Base-by-base conservation (phyloP, 306 rosid species). In the Trifolium pratense region DNA sequence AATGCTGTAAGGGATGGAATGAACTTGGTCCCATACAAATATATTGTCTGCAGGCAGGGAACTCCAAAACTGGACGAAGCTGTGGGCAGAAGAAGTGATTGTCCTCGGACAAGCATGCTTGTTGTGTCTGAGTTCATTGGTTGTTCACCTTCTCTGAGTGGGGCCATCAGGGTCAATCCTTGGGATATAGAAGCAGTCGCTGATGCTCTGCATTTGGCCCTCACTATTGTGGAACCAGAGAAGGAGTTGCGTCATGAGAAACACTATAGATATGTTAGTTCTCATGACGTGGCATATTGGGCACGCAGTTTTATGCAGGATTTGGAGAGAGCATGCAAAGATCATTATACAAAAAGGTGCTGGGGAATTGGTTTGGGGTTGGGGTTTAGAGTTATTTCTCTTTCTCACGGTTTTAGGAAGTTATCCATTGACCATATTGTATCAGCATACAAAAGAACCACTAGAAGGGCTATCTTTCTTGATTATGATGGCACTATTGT, bases 401-500 rank as follows among this genome's bases (percentile, higher is more conserved):
- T 91, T 37, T 84, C 87, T 75, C 93, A 80, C 6, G 82, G 81
- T 72, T 90, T 91, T 42, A 82, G 87, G 87, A 93, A 86, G 90
- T 70, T 93, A 84, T 75, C 85, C 18, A 45, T 85, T 42, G 88
- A 87, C 21, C 90, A 84, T 78, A 78, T 89, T 68, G 88, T 86
- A 57, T 84, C 90, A 11, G 89, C 92, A 32, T 93, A 93, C 60
- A 85, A 69, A 74, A 86, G 92, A 59, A 86, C 97, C 42, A 74
- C 32, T 68, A 83, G 86, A 55, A 84, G 98, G 77, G 97, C 91
- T 39, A 91, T 93, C 56, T 83, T 93, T 78, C 83, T 93, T 62
- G 97, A 91, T 77, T 93, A 91, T 79, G 97, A 93, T 67, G 93
- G 98, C n/a, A 92, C 98, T 18, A 78, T 90, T n/a, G 83, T 90